Percentiles rank a stretch among this genome's conserved stretches.
These are phyloP conservation scores for Aspergillus mulundensis DNA, from an alignment of 495 filamentous ascomycete genomes.

Conservation along the genomic window DNA sequence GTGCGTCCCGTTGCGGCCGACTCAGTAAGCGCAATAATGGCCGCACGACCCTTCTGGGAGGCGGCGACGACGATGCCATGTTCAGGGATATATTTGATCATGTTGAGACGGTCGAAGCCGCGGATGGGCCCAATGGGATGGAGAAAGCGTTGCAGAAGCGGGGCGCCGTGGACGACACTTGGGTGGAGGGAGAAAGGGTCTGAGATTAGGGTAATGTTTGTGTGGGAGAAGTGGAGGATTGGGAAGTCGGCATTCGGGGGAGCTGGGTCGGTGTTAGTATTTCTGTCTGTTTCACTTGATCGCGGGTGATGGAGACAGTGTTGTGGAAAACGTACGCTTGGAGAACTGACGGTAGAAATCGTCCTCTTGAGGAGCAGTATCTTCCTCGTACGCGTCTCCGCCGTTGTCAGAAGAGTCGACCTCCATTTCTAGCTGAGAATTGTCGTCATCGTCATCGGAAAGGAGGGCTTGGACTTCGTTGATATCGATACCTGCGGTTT, in stretches of 20 bases:
- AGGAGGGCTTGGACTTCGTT: conserved; percentile 18
- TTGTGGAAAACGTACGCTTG: conserved; percentile 14
- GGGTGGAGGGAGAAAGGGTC: conserved; percentile 40
- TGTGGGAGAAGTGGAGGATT: conserved; percentile 56
- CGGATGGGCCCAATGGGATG: conserved; percentile 33
- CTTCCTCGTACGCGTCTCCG: conserved; percentile 8
- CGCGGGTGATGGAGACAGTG: background rate
- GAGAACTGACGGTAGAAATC: conserved; percentile 12
- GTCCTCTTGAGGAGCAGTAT: background rate
- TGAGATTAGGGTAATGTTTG: conserved; percentile 55
- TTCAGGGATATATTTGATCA: conserved; percentile 72
- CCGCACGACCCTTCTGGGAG: conserved; percentile 69
- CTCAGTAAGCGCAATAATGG: conserved; percentile 66
- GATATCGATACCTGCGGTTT: conserved; percentile 21
- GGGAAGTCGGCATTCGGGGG: conserved; percentile 30
- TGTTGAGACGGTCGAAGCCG: conserved; percentile 65
- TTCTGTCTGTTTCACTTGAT: background rate
- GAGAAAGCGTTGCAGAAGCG: conserved; percentile 42
- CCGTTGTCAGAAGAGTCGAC: conserved; percentile 5
- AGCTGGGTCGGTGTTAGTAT: conserved; percentile 16
- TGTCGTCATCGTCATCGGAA: conserved; percentile 17
- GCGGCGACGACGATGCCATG: conserved; percentile 71
- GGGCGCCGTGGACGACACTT: conserved; percentile 43
- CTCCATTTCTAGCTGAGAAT: conserved; percentile 7
- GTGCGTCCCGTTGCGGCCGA: conserved; percentile 30